A percentile compares a stretch with the other conserved stretches of the same genome.
These are phyloP conservation scores for Nephelium lappaceum DNA, from an alignment of 345 rosid genomes.

Conservation along the genomic window DNA sequence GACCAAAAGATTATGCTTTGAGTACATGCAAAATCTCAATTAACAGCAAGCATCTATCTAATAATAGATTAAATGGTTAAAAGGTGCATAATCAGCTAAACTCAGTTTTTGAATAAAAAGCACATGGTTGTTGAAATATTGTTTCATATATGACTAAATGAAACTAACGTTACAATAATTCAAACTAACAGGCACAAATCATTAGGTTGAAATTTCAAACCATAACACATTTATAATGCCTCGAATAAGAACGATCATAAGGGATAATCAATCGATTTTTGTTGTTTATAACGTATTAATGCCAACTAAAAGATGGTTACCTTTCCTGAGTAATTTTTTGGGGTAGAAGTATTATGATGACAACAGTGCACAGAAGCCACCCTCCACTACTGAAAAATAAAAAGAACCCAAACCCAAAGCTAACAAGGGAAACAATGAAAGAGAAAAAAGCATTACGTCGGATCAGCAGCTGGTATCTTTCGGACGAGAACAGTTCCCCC, in stretches of 20 bases:
- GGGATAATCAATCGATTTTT: background rate
- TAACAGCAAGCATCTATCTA: background rate
- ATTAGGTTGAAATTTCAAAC: background rate
- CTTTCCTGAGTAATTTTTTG: background rate
- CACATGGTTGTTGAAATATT: background rate
- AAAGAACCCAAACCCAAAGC: constrained; percentile 5
- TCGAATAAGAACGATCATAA: background rate
- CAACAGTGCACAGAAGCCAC: background rate
- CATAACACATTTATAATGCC: background rate
- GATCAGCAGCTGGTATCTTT: constrained; percentile 66
- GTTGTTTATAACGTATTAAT: background rate
- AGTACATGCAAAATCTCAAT: background rate
- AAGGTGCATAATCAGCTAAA: background rate
- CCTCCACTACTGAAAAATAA: background rate
- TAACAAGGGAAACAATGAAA: background rate
- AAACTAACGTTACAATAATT: background rate
- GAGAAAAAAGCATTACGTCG: constrained; percentile 48
- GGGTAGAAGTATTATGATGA: background rate
- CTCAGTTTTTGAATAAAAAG: background rate
- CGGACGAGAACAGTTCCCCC: constrained; percentile 89
- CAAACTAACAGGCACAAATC: background rate
- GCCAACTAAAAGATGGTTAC: background rate
- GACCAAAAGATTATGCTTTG: background rate
- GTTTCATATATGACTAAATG: background rate
- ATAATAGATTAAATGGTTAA: background rate